Evolutionary conservation across 805 yeast species (phyloP), one percentile per base, ranked within the genome.

Genomic region (Saccharomycopsis amapae): DNA sequence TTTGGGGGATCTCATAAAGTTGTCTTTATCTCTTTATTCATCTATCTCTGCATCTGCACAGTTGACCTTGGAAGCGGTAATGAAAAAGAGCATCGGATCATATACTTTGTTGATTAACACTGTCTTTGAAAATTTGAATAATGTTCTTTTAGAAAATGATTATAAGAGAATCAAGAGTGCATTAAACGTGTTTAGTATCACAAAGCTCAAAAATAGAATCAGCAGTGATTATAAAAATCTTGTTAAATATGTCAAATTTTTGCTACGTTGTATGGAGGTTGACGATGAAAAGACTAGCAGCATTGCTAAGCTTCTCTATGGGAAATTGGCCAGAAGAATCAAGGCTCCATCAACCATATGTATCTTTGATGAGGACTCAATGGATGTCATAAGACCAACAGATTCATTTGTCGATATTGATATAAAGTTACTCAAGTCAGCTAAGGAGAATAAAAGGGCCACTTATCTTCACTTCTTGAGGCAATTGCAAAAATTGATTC

Each of bases 11-110:
- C 66, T 89, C 6, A 76, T 84, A 12, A 60, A 65, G 10, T 59
- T 84, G 19, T 70, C 89, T 0, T 71, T 83, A 6, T 85, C 96
- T 0, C 68, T 81, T 0, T 90, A 85, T 57, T 66, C 80, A 0
- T 78, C 78, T 3, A 75, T 85, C n/a, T 73, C 87, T 1, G 66
- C 71, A 7, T 74, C 81, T 18, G 94, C 96, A 0, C 86, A 83
- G 45, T 61, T 73, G 0, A 74, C 83, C 1, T 62, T 93, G 46
- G 72, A 77, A 2, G 79, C 81, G 24, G 77, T 85, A 1, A 75
- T 85, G 71, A 81, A 78, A 54, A 76, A 83, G 47, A 65, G 90
- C 3, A 71, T 79, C 52, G 85, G 85, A 0, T 73, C 87, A 0
- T 79, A 83, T 49, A 68, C 73, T 17, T 58, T 72, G 2, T 72